Evolutionary conservation across 352 stramenopile genomes (phyloP).

Genomic region (Phytophthora tentaculata): DNA sequence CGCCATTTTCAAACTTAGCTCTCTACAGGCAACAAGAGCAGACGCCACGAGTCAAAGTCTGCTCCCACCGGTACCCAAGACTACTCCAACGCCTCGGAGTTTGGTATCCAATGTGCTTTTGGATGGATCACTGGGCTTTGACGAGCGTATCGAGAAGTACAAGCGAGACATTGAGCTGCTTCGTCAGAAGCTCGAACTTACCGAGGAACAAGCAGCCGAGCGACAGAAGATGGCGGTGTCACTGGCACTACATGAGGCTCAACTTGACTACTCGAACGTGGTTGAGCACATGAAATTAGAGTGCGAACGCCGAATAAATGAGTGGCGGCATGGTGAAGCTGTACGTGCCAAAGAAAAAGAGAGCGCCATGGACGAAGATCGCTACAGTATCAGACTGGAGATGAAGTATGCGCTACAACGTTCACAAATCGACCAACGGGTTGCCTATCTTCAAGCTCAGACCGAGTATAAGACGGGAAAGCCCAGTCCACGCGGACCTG

Average conservation of each 20-base stretch:
- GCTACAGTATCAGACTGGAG: conserved; percentile 69
- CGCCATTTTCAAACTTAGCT: conserved; percentile 71
- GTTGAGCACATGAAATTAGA: conserved; percentile 60
- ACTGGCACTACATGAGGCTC: conserved; percentile 50
- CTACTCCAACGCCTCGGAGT: conserved; percentile 3
- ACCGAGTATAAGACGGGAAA: conserved; percentile 12
- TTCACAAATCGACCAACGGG: conserved; percentile 68
- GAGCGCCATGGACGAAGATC: conserved; percentile 62
- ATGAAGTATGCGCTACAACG: conserved; percentile 66
- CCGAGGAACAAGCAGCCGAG: conserved; percentile 57
- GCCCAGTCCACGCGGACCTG: neutral
- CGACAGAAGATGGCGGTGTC: conserved; percentile 61
- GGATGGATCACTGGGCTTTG: conserved; percentile 16
- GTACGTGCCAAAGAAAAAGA: conserved; percentile 62
- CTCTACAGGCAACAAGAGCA: conserved; percentile 49
- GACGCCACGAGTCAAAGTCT: conserved; percentile 35
- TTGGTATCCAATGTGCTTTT: neutral
- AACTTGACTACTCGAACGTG: conserved; percentile 51
- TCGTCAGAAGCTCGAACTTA: conserved; percentile 57
- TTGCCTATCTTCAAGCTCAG: conserved; percentile 56
- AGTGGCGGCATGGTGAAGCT: conserved; percentile 63
- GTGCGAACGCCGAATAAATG: conserved; percentile 52
- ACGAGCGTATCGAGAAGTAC: conserved; percentile 62
- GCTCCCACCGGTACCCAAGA: conserved; percentile 16
- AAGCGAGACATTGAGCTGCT: conserved; percentile 76